phyloP scores from a whole-genome alignment of 495 filamentous ascomycete genomes.

The Collariella sp. region DNA sequence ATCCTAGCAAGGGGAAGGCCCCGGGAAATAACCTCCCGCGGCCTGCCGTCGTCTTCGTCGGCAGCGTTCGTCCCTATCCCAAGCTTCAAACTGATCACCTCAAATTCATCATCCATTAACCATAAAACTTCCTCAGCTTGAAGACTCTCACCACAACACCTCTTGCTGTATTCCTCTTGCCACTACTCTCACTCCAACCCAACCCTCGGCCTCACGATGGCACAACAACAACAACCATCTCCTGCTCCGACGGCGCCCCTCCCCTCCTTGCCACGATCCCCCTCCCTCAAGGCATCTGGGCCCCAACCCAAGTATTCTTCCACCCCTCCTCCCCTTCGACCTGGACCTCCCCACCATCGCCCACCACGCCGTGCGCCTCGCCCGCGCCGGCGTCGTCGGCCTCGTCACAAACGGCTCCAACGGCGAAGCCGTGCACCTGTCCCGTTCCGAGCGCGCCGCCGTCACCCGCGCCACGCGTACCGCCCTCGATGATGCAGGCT shows the following conservation, averaged over 20 bases:
- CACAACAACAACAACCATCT: neutral
- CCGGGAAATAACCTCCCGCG: too few relatives aligned
- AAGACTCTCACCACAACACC: too few relatives aligned
- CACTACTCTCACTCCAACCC: neutral
- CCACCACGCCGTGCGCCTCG: neutral
- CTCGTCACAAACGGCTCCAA: constrained; percentile 2
- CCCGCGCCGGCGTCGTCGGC: neutral
- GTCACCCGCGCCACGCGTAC: neutral
- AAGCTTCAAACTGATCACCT: too few relatives aligned
- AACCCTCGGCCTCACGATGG: neutral
- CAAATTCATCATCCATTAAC: too few relatives aligned
- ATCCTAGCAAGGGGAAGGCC: too few relatives aligned
- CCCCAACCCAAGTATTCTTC: constrained; percentile 2
- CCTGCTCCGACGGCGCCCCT: neutral
- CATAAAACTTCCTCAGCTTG: too few relatives aligned
- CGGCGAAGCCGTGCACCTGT: neutral
- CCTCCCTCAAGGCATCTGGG: neutral
- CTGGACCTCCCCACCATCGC: neutral
- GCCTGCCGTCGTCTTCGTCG: too few relatives aligned
- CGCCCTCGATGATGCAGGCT: neutral
- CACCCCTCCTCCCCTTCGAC: neutral
- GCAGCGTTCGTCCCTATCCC: too few relatives aligned
- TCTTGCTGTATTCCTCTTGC: too few relatives aligned
- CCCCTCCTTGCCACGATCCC: neutral
- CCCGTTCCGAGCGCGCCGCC: neutral